Base-by-base conservation (phyloP, 169 alveolate species). In the Eimeria necatrix region DNA sequence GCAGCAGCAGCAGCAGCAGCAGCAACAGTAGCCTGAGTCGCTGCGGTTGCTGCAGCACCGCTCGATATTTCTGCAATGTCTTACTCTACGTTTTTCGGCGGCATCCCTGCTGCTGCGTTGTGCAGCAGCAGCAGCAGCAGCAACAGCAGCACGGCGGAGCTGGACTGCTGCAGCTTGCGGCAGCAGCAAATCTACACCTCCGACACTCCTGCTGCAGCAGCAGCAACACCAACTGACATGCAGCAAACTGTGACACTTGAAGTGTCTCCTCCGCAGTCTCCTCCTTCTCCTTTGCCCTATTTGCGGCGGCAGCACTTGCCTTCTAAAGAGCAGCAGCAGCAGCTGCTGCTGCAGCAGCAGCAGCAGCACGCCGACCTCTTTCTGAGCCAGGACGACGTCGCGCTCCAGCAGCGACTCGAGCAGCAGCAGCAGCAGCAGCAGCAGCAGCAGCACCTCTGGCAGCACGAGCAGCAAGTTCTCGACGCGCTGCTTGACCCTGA, bases 401-500 rank as follows among this genome's bases (percentile, higher is more conserved):
- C n/a, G 78, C 78, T 68, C 1, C 78, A 18, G 78, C 78, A 68
- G 78, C 78, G 26, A 18, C 78, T 68, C 46, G 14, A 16, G 41
- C 78, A 68, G 41, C 78, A 22, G 78, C 78, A 68, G 48, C 78
- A 20, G 78, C 48, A 18, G n/a, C 16, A 16, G 46, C 18, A 68
- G 78, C 78, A 68, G 78, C 78, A 68, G 78, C 78, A 68, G 46
- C 78, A 68, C 46, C 78, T 68, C 46, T 68, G 78, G 78, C 78
- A 68, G 22, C 78, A 68, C 26, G 78, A 68, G 78, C 78, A 68
- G 41, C 78, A 68, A 22, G 78, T 68, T n/a, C 26, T 68, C 4
- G 78, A 68, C 26, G 78, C 26, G 78, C 78, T 68, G 46, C 78
- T 68, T 2, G 78, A 68, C 78, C 48, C 78, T 18, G 46, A 68